A percentile compares a stretch with the other conserved stretches of the same genome.
These are phyloP conservation scores for Quercus tomentella DNA, from an alignment of 331 rosid genomes.

Conservation along the genomic window DNA sequence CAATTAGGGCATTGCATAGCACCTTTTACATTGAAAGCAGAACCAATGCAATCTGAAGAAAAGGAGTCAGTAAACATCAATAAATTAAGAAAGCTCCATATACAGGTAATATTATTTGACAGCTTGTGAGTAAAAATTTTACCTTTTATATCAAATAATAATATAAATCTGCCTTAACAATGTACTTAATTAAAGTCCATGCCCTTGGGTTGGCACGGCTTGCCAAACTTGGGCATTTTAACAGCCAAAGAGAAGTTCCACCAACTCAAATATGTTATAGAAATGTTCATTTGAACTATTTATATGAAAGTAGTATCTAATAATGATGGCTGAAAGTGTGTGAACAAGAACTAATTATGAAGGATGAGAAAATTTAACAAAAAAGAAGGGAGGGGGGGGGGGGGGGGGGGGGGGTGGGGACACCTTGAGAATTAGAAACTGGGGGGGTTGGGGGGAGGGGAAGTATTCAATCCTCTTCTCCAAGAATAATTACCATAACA, in stretches of 20 bases:
- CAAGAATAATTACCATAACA: neutral
- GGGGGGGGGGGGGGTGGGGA: neutral
- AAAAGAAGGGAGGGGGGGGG: neutral
- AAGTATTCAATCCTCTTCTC: neutral
- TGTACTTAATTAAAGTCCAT: neutral
- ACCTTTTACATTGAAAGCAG: slow-evolving; percentile 19
- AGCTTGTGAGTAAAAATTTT: neutral
- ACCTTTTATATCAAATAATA: neutral
- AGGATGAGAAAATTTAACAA: neutral
- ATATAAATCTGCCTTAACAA: neutral
- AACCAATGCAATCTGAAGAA: slow-evolving; percentile 26
- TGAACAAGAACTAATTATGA: neutral
- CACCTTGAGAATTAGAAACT: neutral
- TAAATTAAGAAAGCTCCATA: neutral
- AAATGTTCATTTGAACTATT: neutral
- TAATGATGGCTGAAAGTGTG: neutral
- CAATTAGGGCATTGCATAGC: slow-evolving; percentile 28
- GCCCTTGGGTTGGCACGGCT: neutral
- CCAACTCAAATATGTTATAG: neutral
- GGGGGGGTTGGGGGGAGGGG: too few species aligned
- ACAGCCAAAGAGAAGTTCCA: neutral
- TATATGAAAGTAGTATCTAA: neutral
- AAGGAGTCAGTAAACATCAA: neutral
- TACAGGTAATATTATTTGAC: neutral
- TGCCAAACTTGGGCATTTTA: neutral